Evolutionary conservation across 495 filamentous ascomycete genomes (phyloP), one percentile per base, ranked within the genome.

Genomic region (Penicillium robsamsonii): DNA sequence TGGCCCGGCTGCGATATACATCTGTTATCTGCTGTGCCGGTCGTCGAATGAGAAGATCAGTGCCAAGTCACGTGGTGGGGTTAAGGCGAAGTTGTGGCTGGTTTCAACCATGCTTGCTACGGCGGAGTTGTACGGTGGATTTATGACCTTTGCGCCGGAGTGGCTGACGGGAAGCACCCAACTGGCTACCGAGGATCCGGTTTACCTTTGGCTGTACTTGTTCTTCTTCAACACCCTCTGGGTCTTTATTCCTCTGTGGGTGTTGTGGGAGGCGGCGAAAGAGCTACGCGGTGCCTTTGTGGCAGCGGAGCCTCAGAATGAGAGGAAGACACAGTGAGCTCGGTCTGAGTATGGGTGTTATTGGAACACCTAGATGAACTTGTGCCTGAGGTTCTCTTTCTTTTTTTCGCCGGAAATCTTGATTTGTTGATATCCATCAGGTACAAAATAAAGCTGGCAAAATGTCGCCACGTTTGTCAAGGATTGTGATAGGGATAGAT

Each of bases 101-200:
- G 77, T 84, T 64, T 86, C 91, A 69, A 79, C 82, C 27, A 79
- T 91, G 24, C 70, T 96, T 48, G 92, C 92, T n/a, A 93, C 89
- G 7, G 91, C 84, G n/a, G 93, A 97, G 77, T 68, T 97, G 12
- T 97, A 97, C 73, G 93, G 93, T 37, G 91, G 89, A 79, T 96
- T 88, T 68, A 97, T 97, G 89, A 97, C 93, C 0, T 97, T 97
- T 73, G 87, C 83, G 60, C 93, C 93, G 13, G 93, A 97, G 75
- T 97, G 92, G 92, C 71, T 97, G 53, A 87, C 81, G 4, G 88
- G 85, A 2, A 89, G 79, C 55, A 69, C 82, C 56, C 90, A 90
- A 70, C 78, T 97, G 61, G 86, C 92, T 61, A 87, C 84, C 0
- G 84, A 81, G 56, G 92, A 95, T 62, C 88, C 83, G 58, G 92